Conservation (phyloP, 2,329 filamentous ascomycete species). For the Exophiala xenobiotica region DNA sequence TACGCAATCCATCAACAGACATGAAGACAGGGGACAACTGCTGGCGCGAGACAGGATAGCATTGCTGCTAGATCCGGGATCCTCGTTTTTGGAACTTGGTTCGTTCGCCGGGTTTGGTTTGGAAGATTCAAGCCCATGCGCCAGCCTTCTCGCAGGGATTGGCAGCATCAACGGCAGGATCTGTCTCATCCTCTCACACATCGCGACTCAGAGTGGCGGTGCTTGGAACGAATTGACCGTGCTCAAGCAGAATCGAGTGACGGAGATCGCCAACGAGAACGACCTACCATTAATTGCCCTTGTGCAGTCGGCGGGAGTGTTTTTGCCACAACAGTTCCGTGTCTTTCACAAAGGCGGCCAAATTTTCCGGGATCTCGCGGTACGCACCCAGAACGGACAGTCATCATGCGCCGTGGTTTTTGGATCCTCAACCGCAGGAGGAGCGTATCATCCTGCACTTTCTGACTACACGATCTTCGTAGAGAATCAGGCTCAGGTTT, state of each 20-base stretch:
- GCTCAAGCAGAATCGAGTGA: slow-evolving; percentile 40
- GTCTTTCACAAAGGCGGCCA: slow-evolving; percentile 48
- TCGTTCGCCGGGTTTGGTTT: slow-evolving; percentile 40
- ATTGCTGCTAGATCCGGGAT: slow-evolving; percentile 40
- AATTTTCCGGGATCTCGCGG: slow-evolving; percentile 44
- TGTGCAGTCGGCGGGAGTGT: slow-evolving; percentile 45
- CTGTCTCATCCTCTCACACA: slow-evolving; percentile 44
- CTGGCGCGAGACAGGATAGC: slow-evolving; percentile 41
- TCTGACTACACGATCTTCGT: slow-evolving; percentile 48
- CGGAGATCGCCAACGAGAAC: slow-evolving; percentile 42
- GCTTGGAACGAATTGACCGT: slow-evolving; percentile 45
- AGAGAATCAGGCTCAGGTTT: slow-evolving; percentile 46
- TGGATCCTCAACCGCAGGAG: slow-evolving; percentile 46
- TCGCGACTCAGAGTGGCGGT: slow-evolving; percentile 44
- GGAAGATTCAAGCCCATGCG: slow-evolving; percentile 40
- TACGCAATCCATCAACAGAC: slow-evolving; percentile 32
- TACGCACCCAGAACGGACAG: slow-evolving; percentile 39
- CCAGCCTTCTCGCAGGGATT: slow-evolving; percentile 42
- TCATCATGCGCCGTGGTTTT: slow-evolving; percentile 48
- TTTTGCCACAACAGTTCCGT: slow-evolving; percentile 46
- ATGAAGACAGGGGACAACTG: slow-evolving; percentile 34
- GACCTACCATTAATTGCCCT: slow-evolving; percentile 41
- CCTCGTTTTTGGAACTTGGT: slow-evolving; percentile 43
- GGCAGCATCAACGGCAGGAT: slow-evolving; percentile 39
- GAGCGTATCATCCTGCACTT: slow-evolving; percentile 43